Base-by-base conservation (phyloP, 208 protist genomes). In the Trypanosoma platydactyli region DNA sequence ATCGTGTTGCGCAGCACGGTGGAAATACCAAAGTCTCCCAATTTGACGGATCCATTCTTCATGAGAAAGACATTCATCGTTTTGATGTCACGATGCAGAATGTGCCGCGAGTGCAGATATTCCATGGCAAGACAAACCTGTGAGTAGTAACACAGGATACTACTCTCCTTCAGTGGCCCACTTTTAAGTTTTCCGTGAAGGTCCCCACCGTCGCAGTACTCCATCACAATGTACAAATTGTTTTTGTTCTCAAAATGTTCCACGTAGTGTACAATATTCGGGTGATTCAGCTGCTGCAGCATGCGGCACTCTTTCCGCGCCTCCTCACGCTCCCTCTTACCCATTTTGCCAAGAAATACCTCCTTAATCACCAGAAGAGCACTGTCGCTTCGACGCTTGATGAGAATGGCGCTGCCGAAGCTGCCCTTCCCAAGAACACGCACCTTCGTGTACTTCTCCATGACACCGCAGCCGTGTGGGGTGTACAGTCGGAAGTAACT, bases 61-160 rank as follows among this genome's bases (percentile, higher is more conserved):
- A 93, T 97, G 22, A 97, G 76, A 68, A 97, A 97, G 5, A 97
- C 86, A 56, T 97, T 97, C 88, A 93, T 92, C 0, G 91, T 92
- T 49, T 97, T 97, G 45, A 97, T 95, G 55, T 97, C 94, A 44
- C 92, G 91, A 55, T 98, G 95, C 12, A 98, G 74, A 70, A 98
- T 96, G 77, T 97, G 91, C 2, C 83, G 79, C 1, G 91, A 70
- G 67, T 98, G 95, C 5, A 97, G 64, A 64, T 98, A 96, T 60
- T 97, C 89, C 76, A 98, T 89, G 2, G 90, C 95, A 20, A 98
- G 75, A 58, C 86, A 94, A 7, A 97, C 82, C 56, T 98, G 95
- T 3, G 85, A 88, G 64, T 97, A 97, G 76, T 94, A 97, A 61
- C 93, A 92, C 30, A 98, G 71, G 25, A 95, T 81, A 45, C 40